Evolutionary conservation across 306 rosid species (phyloP), one percentile per base, ranked within the genome.

Genomic region (Cucurbita pepo): DNA sequence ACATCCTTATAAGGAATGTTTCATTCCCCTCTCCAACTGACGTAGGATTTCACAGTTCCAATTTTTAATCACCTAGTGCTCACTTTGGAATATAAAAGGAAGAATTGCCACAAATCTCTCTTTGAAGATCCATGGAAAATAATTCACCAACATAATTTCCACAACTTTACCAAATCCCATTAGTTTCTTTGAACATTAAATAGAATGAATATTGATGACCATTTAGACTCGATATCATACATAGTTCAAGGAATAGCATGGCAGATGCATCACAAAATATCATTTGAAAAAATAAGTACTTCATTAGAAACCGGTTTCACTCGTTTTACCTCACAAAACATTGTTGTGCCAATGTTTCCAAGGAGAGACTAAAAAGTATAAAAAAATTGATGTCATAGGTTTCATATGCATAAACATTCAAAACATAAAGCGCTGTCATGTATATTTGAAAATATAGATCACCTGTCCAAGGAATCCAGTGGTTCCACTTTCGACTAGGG

Each of bases 391-490:
- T 50, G 45, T 50, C 25, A 69, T 25, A 15, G 10, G 58, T 10
- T 69, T 50, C 30, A 14, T 5, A 16, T 8, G 58, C 58, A 50
- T 50, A 51, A 30, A 22, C 51, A 69, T 30, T 69, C 58, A 30
- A 14, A 4, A 25, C 51, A 51, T 14, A 67, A 65, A 45, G 41
- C 25, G 53, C 16, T 30, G 57, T 16, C 52, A 69, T 54, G 62
- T 54, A 77, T 72, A 40, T 75, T 73, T 74, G 67, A 56, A 76
- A 37, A 71, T 76, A 57, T 41, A 75, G 76, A 37, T 79, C 44
- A 95, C 99, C 99, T 95, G 99, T 57, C 99, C 99, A 75, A 95
- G 99, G 83, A 95, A 95, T 71, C 99, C 99, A 82, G 99, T 95
- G 44, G 99, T 95, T 78, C 99, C 99, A 86, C 99, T 95, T 85